These are phyloP conservation scores for Lodderomyces orthopsilosis DNA, from an alignment of 1,139 yeast species.

Conservation along the genomic window DNA sequence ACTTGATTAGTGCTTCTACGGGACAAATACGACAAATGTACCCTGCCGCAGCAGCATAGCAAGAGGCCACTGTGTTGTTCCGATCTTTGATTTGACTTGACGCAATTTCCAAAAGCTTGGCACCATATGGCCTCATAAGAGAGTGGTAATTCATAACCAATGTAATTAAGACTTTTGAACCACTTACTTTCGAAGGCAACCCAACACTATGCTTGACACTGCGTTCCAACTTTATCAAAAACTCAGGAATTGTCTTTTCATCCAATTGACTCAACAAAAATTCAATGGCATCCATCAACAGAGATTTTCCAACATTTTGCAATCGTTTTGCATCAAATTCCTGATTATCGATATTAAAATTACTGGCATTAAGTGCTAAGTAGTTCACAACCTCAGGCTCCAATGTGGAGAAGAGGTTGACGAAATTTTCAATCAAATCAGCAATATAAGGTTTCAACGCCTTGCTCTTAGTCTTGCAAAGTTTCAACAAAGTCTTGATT, in stretches of 20 bases:
- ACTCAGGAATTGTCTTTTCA: constrained; percentile 48
- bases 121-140: constrained; percentile 58
- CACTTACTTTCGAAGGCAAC: constrained; percentile 86
- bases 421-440: constrained; percentile 63
- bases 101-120: constrained; percentile 56
- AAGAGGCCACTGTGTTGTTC: constrained; percentile 67
- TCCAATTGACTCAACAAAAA: constrained; percentile 59
- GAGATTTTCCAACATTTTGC: constrained; percentile 74
- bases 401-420: constrained; percentile 73
- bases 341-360: constrained; percentile 68
- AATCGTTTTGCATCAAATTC: constrained; percentile 78
- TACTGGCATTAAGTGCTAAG: constrained; percentile 82
- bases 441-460: constrained; percentile 70
- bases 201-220: constrained; percentile 75
- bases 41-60: constrained; percentile 83
- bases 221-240: constrained; percentile 46
- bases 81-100: constrained; percentile 62
- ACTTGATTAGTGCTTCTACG: constrained; percentile 50
- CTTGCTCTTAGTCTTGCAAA: constrained; percentile 61
- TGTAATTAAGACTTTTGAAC: constrained; percentile 71
- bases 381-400: constrained; percentile 93
- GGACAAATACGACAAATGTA: constrained; percentile 67
- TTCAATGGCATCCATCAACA: constrained; percentile 87
- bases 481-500: constrained; percentile 64
- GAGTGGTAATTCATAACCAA: constrained; percentile 59